Base-by-base conservation (phyloP, 106 monocot genomes). In the Dioscorea zingiberensis region DNA sequence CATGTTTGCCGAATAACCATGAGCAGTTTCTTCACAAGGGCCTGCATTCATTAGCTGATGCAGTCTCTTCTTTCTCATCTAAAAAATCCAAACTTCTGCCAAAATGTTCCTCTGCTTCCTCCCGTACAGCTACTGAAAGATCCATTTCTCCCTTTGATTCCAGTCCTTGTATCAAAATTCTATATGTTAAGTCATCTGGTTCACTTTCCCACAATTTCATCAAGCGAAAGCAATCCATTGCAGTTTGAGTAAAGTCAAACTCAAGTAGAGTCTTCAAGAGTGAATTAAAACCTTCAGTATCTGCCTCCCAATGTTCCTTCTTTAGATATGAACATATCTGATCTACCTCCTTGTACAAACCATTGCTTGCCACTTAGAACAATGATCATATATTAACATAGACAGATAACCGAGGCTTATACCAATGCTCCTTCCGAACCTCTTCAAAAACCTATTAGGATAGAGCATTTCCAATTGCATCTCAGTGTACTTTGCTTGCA, bases 141-240 rank as follows among this genome's bases (percentile, higher is more conserved):
- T 81, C 79, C 24, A 63, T 62, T 68, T 84, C 81, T 14, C 87
- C 91, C 47, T 64, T 74, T 11, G 74, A 76, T 63, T 95, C 79
- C 7, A 95, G 70, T 27, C 80, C 78, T 16, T 38, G 44, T 53
- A 95, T 79, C 68, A 91, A 62, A 57, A 81, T 78, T 55, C 61
- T 81, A 53, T 83, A 95, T 7, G 95, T 95, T 17, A 38, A 65
- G 57, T 85, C 77, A 68, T 91, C 91, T 1, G 95, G 91, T 30
- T 85, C 95, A 53, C 70, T 76, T 65, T 77, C 85, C 95, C 91
- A 91, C 45, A 81, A 64, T 74, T 87, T 85, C 91, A 95, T 91
- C 71, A 87, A 58, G 45, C 84, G 67, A 80, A 76, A 95, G 49
- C 85, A 85, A 32, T 88, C 88, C 88, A 91, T 79, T 8, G 91